Conservation (phyloP, 371 early-diverging fungal species). For the Parasitella parasitica region DNA sequence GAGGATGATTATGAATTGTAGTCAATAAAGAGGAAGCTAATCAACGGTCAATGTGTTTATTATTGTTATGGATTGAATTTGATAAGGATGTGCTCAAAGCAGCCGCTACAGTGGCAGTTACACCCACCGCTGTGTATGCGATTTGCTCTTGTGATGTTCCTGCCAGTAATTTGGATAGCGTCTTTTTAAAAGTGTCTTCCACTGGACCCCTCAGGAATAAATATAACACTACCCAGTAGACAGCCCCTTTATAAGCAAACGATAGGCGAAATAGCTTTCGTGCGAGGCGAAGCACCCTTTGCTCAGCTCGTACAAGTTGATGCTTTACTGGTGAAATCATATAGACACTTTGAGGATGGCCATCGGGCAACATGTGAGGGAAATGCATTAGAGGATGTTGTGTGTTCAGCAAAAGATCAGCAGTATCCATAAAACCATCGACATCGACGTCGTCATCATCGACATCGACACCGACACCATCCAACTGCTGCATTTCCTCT, state of each 20-base stretch:
- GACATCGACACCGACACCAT: neutral
- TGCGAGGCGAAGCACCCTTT: constrained; percentile 29
- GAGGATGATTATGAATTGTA: constrained; percentile 13
- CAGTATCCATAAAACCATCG: neutral
- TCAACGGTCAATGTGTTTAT: neutral
- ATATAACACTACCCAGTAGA: constrained; percentile 45
- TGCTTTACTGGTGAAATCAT: constrained; percentile 33
- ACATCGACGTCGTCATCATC: constrained; percentile 1
- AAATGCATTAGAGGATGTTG: constrained; percentile 24
- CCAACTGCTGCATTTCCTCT: constrained; percentile 7
- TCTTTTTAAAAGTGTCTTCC: constrained; percentile 29
- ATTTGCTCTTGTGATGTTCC: constrained; percentile 24
- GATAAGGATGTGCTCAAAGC: constrained; percentile 36
- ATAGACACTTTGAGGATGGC: constrained; percentile 42
- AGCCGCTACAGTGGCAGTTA: constrained; percentile 41
- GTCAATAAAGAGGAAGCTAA: neutral
- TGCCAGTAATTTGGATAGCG: constrained; percentile 24
- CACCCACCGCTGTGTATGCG: constrained; percentile 39
- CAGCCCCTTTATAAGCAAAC: constrained; percentile 42
- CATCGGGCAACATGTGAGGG: constrained; percentile 41
- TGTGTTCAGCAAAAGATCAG: neutral
- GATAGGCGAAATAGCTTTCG: constrained; percentile 34
- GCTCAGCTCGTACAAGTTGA: constrained; percentile 33
- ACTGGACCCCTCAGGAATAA: constrained; percentile 43
- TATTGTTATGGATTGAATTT: constrained; percentile 18